A percentile compares a stretch with the other conserved stretches of the same genome.
Conservation (phyloP, 257 asterid species). For the Nicotiana obtusifolia region DNA sequence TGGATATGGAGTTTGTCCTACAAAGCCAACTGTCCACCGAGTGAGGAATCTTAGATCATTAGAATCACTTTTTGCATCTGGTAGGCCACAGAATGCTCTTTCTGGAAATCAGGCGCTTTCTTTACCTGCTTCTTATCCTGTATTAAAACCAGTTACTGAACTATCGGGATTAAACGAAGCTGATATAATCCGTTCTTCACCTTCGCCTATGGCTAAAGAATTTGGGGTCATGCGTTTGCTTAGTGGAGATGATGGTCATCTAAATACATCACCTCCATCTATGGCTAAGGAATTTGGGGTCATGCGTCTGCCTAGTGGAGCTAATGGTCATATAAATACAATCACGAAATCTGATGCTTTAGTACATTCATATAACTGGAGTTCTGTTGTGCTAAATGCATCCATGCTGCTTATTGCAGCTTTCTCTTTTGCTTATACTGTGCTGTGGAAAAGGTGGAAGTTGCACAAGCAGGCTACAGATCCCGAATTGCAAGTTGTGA, state of each 20-base stretch:
- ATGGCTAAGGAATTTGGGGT: constrained; percentile 20
- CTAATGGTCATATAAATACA: constrained; percentile 18
- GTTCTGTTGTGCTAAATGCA: constrained; percentile 25
- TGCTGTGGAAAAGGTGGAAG: constrained; percentile 18
- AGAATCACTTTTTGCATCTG: constrained; percentile 38
- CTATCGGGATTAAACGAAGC: constrained; percentile 25
- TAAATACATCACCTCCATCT: constrained; percentile 22
- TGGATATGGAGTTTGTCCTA: constrained; percentile 33
- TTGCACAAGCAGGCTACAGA: constrained; percentile 26
- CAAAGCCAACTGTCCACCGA: constrained; percentile 51
- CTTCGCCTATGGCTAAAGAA: constrained; percentile 24
- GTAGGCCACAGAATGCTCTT: constrained; percentile 35
- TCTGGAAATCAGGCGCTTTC: constrained; percentile 42
- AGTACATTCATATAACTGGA: constrained; percentile 33
- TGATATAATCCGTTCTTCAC: constrained; percentile 40
- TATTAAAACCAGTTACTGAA: constrained; percentile 20
- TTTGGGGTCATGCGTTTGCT: constrained; percentile 29
- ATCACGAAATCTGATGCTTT: constrained; percentile 22
- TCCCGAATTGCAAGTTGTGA: constrained; percentile 28
- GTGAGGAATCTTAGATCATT: constrained; percentile 53
- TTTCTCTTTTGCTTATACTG: constrained; percentile 21
- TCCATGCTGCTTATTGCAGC: constrained; percentile 31
- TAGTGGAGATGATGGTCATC: constrained; percentile 25
- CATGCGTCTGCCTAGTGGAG: constrained; percentile 33
- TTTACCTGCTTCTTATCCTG: constrained; percentile 40